phyloP scores from a whole-genome alignment of 225 moss, liverwort and hornwort species.

The Neckera pumila region DNA sequence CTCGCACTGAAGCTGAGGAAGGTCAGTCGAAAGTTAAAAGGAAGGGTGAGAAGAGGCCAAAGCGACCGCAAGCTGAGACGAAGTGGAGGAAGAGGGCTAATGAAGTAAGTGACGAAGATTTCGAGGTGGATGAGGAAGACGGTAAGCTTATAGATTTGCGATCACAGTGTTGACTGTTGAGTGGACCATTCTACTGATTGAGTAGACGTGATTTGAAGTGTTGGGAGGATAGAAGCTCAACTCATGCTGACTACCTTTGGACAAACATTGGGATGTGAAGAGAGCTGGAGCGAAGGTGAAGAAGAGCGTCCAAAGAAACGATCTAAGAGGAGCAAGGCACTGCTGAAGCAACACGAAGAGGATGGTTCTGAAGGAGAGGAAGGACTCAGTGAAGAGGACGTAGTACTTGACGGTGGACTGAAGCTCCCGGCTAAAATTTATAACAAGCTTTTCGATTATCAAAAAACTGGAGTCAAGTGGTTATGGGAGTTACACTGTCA shows the following conservation, averaged over 20 bases:
- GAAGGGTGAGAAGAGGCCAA: constrained; percentile 34
- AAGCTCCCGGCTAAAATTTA: constrained; percentile 64
- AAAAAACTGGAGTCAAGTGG: constrained; percentile 97
- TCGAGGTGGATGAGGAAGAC: constrained; percentile 28
- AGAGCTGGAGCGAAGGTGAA: constrained; percentile 44
- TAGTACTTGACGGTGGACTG: constrained; percentile 75
- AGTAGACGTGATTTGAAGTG: not conserved
- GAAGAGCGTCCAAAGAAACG: constrained; percentile 29
- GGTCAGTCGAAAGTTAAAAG: constrained; percentile 22
- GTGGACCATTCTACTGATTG: not conserved
- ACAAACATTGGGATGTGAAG: constrained; percentile 12
- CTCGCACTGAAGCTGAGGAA: constrained; percentile 31
- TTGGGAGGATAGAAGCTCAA: not conserved
- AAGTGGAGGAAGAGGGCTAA: constrained; percentile 59
- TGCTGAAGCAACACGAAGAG: constrained; percentile 8
- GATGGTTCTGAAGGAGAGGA: constrained; percentile 21
- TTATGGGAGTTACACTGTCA: constrained; percentile 96
- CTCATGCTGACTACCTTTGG: not conserved
- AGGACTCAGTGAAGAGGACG: constrained; percentile 45
- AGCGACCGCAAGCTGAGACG: constrained; percentile 72
- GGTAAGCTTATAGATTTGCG: constrained; percentile 8
- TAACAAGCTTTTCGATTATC: constrained; percentile 75
- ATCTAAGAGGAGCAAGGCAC: constrained; percentile 7
- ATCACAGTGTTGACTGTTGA: not conserved
- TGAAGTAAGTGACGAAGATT: constrained; percentile 41